A percentile compares a stretch with the other conserved stretches of the same genome.
phyloP scores from a whole-genome alignment of 176 grass and related monocot species.

The Oryza punctata region DNA sequence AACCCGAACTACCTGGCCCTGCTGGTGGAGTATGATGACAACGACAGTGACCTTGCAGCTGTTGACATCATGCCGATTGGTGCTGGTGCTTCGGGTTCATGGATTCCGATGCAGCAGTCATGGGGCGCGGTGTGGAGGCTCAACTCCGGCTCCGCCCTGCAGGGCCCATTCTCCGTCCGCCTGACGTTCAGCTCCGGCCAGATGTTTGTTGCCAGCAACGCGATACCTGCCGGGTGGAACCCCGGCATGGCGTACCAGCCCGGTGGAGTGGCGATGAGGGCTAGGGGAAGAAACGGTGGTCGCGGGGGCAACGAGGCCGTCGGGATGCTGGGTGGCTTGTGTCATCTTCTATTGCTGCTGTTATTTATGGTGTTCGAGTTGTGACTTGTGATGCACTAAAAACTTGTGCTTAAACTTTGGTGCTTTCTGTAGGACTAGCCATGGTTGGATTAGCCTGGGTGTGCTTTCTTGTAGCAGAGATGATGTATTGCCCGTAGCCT shows the following conservation, averaged over 20 bases:
- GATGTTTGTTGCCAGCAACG: constrained; percentile 46
- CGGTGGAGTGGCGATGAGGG: constrained; percentile 39
- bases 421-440: background rate
- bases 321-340: background rate
- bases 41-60: constrained; percentile 59
- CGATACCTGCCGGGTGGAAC: constrained; percentile 50
- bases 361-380: constrained; percentile 21
- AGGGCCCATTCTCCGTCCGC: constrained; percentile 52
- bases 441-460: constrained; percentile 9
- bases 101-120: constrained; percentile 62
- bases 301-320: background rate
- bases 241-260: constrained; percentile 40
- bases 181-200: constrained; percentile 46
- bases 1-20: constrained; percentile 85
- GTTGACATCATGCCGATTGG: constrained; percentile 55
- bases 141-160: constrained; percentile 43
- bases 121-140: constrained; percentile 65
- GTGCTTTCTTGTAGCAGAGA: constrained; percentile 21
- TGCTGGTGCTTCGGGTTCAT: background rate
- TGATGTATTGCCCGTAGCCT: background rate
- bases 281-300: background rate
- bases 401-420: background rate
- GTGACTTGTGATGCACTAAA: background rate
- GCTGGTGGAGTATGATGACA: constrained; percentile 66
- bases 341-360: constrained; percentile 7